Evolutionary conservation across 192 early-diverging fungal species (phyloP).

Genomic region (Gryganskiella cystojenkinii): DNA sequence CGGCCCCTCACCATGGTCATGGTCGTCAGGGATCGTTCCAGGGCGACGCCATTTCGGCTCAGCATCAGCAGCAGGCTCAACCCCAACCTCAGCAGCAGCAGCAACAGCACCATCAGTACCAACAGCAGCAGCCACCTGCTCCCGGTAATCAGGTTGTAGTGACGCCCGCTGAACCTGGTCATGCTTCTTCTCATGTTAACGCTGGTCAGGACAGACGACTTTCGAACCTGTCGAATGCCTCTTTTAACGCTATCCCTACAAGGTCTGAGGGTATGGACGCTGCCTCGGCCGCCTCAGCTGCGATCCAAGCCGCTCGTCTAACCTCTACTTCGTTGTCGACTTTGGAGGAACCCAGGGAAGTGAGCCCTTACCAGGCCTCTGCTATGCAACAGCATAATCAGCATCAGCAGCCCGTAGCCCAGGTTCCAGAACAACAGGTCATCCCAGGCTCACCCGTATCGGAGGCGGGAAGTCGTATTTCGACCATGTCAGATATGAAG

Average conservation of each 20-base stretch:
- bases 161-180: background rate
- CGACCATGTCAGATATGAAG: slow-evolving; percentile 16
- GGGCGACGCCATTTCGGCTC: background rate
- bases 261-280: slow-evolving; percentile 15
- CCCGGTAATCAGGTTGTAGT: background rate
- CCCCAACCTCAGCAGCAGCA: background rate
- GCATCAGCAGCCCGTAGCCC: slow-evolving; percentile 34
- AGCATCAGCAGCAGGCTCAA: slow-evolving; percentile 16
- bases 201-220: slow-evolving; percentile 7
- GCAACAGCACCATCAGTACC: slow-evolving; percentile 7
- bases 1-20: background rate
- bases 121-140: slow-evolving; percentile 13
- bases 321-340: slow-evolving; percentile 11
- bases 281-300: slow-evolving; percentile 36
- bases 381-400: slow-evolving; percentile 3
- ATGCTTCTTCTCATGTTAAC: background rate
- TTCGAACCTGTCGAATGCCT: slow-evolving; percentile 17
- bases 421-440: slow-evolving; percentile 6
- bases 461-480: slow-evolving; percentile 27
- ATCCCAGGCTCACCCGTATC: slow-evolving; percentile 25
- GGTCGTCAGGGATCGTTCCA: slow-evolving; percentile 11
- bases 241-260: slow-evolving; percentile 11
- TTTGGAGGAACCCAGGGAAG: background rate
- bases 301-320: slow-evolving; percentile 31
- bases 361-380: slow-evolving; percentile 15